Conservation (phyloP, 441 rosid genomes). For the Cnidoscolus chayamansa region DNA sequence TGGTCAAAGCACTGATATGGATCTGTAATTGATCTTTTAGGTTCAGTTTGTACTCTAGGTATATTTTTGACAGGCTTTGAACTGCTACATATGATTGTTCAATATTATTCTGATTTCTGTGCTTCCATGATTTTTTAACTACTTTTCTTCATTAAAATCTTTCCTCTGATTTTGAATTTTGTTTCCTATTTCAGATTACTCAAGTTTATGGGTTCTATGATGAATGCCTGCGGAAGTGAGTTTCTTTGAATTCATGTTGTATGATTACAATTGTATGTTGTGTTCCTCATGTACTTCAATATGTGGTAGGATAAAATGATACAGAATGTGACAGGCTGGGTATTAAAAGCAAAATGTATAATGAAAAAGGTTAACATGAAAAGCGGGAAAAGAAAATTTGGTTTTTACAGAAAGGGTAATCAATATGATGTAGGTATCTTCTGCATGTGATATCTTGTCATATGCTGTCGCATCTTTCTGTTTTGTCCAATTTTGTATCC, state of each 20-base stretch:
- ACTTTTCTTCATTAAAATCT: neutral
- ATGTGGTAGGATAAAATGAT: neutral
- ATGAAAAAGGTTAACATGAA: neutral
- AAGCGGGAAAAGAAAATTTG: no score
- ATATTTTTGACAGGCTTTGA: no score
- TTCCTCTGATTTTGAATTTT: constrained; percentile 26
- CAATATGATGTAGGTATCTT: no score
- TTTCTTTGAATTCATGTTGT: constrained; percentile 31
- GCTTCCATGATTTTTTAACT: neutral
- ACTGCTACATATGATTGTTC: neutral
- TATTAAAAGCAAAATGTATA: neutral
- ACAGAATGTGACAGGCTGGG: neutral
- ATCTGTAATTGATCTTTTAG: neutral
- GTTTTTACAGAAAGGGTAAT: no score
- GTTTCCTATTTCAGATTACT: constrained; percentile 64
- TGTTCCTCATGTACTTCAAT: neutral
- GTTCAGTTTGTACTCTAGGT: neutral
- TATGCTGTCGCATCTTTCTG: neutral
- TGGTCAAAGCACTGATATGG: constrained; percentile 4
- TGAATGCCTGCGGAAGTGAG: constrained; percentile 95
- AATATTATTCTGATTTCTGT: neutral
- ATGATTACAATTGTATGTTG: neutral
- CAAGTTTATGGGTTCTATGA: constrained; percentile 96
- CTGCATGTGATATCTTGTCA: neutral
- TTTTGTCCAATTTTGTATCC: neutral